These are phyloP conservation scores for Fabrea salina DNA, from an alignment of 169 alveolate species.

Conservation along the genomic window DNA sequence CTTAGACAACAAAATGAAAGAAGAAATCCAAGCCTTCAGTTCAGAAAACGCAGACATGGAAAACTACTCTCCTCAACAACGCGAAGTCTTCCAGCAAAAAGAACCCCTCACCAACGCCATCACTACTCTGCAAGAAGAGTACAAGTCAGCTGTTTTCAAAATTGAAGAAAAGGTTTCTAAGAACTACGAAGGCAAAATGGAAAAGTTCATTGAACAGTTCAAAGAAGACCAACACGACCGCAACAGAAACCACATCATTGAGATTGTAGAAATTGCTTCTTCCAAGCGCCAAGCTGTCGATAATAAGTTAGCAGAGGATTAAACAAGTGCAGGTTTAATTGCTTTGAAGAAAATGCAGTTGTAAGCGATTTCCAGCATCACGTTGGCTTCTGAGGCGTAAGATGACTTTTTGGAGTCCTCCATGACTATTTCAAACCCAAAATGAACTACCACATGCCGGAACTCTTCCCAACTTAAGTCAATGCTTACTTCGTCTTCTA, in stretches of 20 bases:
- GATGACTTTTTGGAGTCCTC: conserved; percentile 40
- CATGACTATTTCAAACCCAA: conserved; percentile 60
- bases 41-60: conserved; percentile 33
- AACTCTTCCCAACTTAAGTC: conserved; percentile 95
- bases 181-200: conserved; percentile 42
- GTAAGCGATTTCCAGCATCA: conserved; percentile 63
- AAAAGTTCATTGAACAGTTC: conserved; percentile 25
- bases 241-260: conserved; percentile 56
- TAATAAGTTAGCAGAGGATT: not conserved
- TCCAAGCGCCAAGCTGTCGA: conserved; percentile 5
- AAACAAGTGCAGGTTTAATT: conserved; percentile 18
- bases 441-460: conserved; percentile 47
- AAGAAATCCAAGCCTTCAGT: conserved; percentile 23
- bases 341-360: conserved; percentile 67
- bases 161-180: conserved; percentile 42
- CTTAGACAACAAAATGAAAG: conserved; percentile 26
- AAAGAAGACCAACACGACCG: conserved; percentile 47
- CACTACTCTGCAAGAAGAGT: conserved; percentile 39
- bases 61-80: conserved; percentile 30
- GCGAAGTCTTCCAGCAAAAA: conserved; percentile 41
- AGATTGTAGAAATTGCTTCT: conserved; percentile 33
- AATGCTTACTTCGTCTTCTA: conserved; percentile 84
- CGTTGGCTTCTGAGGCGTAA: conserved; percentile 54
- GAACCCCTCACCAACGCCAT: conserved; percentile 39
- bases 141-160: conserved; percentile 34